phyloP scores from a whole-genome alignment of 176 grass and related monocot genomes.

The Elaeis guineensis region DNA sequence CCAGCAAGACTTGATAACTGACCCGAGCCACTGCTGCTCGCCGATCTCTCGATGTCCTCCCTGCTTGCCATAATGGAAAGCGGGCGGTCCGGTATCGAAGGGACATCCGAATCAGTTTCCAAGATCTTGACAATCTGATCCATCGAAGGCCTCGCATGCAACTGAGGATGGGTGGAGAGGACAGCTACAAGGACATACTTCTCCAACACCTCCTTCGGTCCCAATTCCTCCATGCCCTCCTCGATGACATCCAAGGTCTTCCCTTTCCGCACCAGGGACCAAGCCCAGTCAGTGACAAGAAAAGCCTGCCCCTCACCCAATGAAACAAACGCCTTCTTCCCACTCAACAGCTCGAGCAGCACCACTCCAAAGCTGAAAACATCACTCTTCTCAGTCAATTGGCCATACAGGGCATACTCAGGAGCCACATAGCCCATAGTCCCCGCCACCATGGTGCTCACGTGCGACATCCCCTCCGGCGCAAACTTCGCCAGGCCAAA shows the following conservation, averaged over 20 bases:
- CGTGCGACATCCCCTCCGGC: conserved; percentile 81
- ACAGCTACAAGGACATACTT: conserved; percentile 67
- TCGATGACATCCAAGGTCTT: conserved; percentile 61
- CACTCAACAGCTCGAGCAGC: conserved; percentile 86
- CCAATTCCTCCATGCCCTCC: conserved; percentile 71
- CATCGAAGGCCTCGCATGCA: conserved; percentile 85
- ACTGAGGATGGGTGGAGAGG: conserved; percentile 77
- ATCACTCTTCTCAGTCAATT: conserved; percentile 94
- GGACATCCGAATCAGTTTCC: conserved; percentile 50
- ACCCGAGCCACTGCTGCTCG: conserved; percentile 54
- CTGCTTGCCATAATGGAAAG: conserved; percentile 54
- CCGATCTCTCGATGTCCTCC: conserved; percentile 70
- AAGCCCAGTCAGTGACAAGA: conserved; percentile 78
- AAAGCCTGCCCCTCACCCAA: conserved; percentile 69
- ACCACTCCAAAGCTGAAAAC: conserved; percentile 82
- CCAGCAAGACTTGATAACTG: conserved; percentile 67
- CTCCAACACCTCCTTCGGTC: conserved; percentile 59
- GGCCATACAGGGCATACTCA: conserved; percentile 79
- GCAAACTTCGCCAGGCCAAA: conserved; percentile 92
- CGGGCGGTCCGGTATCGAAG: conserved; percentile 48
- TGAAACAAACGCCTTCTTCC: conserved; percentile 70
- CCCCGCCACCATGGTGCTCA: conserved; percentile 85
- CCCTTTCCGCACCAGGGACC: conserved; percentile 58
- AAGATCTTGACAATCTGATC: conserved; percentile 86
- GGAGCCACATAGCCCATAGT: conserved; percentile 89